Percentiles rank a stretch among this genome's conserved stretches.
Evolutionary conservation across 805 yeast genomes (phyloP).

Genomic region (Pichia gijzeniarum): DNA sequence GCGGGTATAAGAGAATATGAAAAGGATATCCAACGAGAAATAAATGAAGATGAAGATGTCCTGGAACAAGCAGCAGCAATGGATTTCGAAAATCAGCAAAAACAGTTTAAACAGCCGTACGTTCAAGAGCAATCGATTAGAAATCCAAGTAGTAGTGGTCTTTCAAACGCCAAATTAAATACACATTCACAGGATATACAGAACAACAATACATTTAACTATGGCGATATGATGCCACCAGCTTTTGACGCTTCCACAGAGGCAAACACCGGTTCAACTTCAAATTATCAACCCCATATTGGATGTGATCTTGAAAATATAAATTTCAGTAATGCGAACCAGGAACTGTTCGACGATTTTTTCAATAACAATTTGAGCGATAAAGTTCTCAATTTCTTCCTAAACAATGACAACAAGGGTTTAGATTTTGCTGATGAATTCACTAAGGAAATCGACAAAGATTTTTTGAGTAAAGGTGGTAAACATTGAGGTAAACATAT

Average conservation of each 20-base stretch:
- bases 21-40: conserved; percentile 3
- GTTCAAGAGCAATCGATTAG: too few relatives aligned
- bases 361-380: conserved; percentile 31
- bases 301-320: conserved; percentile 3
- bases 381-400: conserved; percentile 44
- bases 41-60: conserved; percentile 4
- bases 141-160: too few relatives aligned
- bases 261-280: neutral
- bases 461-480: conserved; percentile 35
- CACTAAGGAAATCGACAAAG: conserved; percentile 74
- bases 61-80: neutral
- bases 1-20: conserved; percentile 12
- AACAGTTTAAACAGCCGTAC: too few relatives aligned
- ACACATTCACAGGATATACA: too few relatives aligned
- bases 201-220: too few relatives aligned
- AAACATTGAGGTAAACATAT: conserved; percentile 6
- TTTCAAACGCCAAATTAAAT: too few relatives aligned
- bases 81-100: neutral
- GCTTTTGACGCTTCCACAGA: neutral
- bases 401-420: conserved; percentile 39
- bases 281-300: neutral
- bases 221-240: neutral
- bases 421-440: conserved; percentile 66
- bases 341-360: conserved; percentile 29
- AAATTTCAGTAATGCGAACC: conserved; percentile 18